A percentile compares a stretch with the other conserved stretches of the same genome.
These are phyloP conservation scores for Clavaria fumosa DNA, from an alignment of 768 basidiomycete species.

Conservation along the genomic window DNA sequence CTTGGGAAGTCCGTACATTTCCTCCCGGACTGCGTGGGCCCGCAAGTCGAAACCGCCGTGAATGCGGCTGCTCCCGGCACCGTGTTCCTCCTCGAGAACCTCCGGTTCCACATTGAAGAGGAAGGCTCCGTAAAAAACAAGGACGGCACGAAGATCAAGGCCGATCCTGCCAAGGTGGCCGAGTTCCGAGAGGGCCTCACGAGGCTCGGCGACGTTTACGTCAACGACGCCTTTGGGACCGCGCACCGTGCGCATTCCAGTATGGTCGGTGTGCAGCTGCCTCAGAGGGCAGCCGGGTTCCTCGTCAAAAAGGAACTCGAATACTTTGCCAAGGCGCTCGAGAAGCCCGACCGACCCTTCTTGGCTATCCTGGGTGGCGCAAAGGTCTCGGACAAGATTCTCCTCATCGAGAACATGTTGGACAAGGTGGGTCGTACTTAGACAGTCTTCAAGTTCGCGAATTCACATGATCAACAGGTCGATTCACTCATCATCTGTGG, in stretches of 20 bases:
- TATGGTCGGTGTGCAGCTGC: slow-evolving; percentile 93
- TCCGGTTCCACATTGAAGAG: slow-evolving; percentile 97
- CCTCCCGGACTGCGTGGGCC: slow-evolving; percentile 72
- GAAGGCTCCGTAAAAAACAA: slow-evolving; percentile 90
- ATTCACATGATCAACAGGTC: slow-evolving; percentile 35
- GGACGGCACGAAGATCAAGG: slow-evolving; percentile 90
- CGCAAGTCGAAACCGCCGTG: slow-evolving; percentile 69
- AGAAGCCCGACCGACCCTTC: slow-evolving; percentile 90
- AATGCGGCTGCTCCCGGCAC: slow-evolving; percentile 47
- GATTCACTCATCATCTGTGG: slow-evolving; percentile 92
- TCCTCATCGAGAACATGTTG: slow-evolving; percentile 96
- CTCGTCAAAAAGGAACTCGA: slow-evolving; percentile 98
- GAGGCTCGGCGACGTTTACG: slow-evolving; percentile 84
- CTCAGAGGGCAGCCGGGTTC: slow-evolving; percentile 87
- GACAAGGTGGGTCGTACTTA: slow-evolving; percentile 53
- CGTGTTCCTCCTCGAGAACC: slow-evolving; percentile 87
- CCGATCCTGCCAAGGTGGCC: slow-evolving; percentile 64
- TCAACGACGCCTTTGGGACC: slow-evolving; percentile 98
- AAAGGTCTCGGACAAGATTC: slow-evolving; percentile 98
- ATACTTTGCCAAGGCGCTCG: slow-evolving; percentile 95
- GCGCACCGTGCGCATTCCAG: slow-evolving; percentile 97
- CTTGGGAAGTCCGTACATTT: slow-evolving; percentile 67
- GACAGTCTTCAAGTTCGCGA: neutral
- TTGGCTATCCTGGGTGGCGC: slow-evolving; percentile 96
- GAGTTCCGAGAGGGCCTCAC: slow-evolving; percentile 83